phyloP scores from a whole-genome alignment of 148 eudicot species.

The Amaranthus hypochondriacus region DNA sequence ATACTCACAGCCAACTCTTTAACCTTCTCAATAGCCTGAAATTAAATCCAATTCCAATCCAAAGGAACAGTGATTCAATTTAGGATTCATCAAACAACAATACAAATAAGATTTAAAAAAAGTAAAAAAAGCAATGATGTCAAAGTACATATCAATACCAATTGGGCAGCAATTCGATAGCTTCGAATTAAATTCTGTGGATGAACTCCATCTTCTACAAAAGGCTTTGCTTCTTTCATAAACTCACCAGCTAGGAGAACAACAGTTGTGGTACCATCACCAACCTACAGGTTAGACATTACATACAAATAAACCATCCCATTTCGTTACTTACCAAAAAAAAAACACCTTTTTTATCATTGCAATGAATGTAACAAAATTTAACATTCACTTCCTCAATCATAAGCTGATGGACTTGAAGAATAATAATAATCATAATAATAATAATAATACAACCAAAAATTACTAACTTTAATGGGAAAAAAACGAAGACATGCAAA shows the following conservation, averaged over 20 bases:
- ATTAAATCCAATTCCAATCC: neutral
- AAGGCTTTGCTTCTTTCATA: constrained; percentile 92
- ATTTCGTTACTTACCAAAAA: neutral
- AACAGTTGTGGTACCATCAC: constrained; percentile 98
- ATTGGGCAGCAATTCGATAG: constrained; percentile 59
- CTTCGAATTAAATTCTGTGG: constrained; percentile 89
- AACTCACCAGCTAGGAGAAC: constrained; percentile 93
- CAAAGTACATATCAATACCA: constrained; percentile 39
- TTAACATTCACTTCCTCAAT: neutral
- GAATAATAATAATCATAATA: neutral
- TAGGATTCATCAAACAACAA: neutral
- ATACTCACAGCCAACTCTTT: constrained; percentile 84
- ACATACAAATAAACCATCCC: neutral
- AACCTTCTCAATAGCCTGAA: constrained; percentile 81
- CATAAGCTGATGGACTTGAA: neutral
- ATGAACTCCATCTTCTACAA: constrained; percentile 94
- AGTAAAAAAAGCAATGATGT: neutral
- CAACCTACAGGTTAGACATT: constrained; percentile 48
- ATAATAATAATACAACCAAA: neutral
- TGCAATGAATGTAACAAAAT: neutral
- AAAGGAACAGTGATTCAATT: neutral
- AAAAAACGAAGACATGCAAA: too few species aligned
- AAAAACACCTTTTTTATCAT: neutral
- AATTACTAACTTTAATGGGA: too few species aligned
- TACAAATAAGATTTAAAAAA: neutral